Conservation (phyloP, 441 rosid genomes). For the Hura crepitans region DNA sequence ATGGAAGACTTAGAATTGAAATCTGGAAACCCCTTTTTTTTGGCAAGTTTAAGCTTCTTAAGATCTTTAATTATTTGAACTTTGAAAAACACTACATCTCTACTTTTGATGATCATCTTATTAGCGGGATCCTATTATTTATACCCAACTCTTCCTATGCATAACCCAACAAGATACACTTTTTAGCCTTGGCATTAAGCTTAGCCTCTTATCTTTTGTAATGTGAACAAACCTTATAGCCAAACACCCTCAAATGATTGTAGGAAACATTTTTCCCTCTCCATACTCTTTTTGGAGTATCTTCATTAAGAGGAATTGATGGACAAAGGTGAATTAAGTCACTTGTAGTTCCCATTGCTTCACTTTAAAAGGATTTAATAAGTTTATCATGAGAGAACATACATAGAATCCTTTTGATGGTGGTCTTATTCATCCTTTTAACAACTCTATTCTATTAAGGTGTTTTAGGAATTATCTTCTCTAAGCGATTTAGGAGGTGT, state of each 20-base stretch:
- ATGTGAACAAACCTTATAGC: constrained; percentile 17
- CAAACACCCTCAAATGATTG: constrained; percentile 12
- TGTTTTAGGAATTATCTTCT: background rate
- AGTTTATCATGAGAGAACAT: background rate
- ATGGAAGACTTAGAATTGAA: background rate
- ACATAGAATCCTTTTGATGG: background rate
- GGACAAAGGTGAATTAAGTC: background rate
- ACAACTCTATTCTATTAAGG: background rate
- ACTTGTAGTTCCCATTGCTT: background rate
- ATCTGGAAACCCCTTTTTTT: background rate
- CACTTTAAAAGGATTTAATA: background rate
- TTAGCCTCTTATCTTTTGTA: constrained; percentile 16
- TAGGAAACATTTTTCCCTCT: no score
- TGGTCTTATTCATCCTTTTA: no score
- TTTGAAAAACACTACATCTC: background rate
- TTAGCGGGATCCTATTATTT: no score
- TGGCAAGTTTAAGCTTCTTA: background rate
- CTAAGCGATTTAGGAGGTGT: no score
- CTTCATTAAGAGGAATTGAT: background rate
- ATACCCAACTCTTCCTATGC: background rate
- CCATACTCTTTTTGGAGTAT: background rate
- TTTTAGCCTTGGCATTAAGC: constrained; percentile 13
- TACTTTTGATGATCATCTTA: background rate
- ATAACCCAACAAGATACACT: constrained; percentile 14
- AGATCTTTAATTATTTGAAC: background rate